Percentiles rank a stretch among this genome's conserved stretches.
These are phyloP conservation scores for Lactarius deliciosus DNA, from an alignment of 768 basidiomycete species.

Conservation along the genomic window DNA sequence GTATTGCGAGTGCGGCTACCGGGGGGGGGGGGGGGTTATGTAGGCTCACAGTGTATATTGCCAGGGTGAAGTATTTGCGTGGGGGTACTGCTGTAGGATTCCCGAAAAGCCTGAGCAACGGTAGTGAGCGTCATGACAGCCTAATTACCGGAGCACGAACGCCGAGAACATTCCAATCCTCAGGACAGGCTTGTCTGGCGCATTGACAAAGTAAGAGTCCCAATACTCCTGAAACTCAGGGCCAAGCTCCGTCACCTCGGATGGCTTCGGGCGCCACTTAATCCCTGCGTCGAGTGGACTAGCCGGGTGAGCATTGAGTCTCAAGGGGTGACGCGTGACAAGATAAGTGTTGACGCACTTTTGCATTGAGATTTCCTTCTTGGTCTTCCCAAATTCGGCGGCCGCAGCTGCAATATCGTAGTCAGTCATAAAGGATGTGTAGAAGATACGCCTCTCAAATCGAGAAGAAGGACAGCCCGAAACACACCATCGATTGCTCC, in stretches of 20 bases:
- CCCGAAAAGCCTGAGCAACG: slow-evolving; percentile 17
- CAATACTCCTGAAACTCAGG: slow-evolving; percentile 50
- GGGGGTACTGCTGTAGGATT: slow-evolving; percentile 19
- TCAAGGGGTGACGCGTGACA: too few species aligned
- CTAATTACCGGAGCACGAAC: slow-evolving; percentile 36
- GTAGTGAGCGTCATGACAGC: background rate
- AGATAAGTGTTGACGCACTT: too few species aligned
- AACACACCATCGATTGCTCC: too few species aligned
- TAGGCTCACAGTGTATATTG: slow-evolving; percentile 18
- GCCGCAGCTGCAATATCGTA: too few species aligned
- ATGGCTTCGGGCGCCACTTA: slow-evolving; percentile 51
- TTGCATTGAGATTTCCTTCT: too few species aligned
- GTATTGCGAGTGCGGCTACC: too few species aligned
- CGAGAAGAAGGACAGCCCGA: too few species aligned
- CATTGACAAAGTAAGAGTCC: slow-evolving; percentile 49
- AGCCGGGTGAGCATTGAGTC: background rate
- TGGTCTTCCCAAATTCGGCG: too few species aligned
- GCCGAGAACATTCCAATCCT: slow-evolving; percentile 43
- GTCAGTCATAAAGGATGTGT: too few species aligned
- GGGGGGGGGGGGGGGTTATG: too few species aligned
- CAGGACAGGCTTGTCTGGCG: slow-evolving; percentile 56
- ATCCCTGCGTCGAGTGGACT: slow-evolving; percentile 48
- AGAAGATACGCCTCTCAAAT: too few species aligned
- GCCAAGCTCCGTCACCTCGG: slow-evolving; percentile 50
- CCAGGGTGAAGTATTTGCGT: slow-evolving; percentile 25